Evolutionary conservation across 2,329 filamentous ascomycete species (phyloP).

Genomic region (Nemania abortiva): DNA sequence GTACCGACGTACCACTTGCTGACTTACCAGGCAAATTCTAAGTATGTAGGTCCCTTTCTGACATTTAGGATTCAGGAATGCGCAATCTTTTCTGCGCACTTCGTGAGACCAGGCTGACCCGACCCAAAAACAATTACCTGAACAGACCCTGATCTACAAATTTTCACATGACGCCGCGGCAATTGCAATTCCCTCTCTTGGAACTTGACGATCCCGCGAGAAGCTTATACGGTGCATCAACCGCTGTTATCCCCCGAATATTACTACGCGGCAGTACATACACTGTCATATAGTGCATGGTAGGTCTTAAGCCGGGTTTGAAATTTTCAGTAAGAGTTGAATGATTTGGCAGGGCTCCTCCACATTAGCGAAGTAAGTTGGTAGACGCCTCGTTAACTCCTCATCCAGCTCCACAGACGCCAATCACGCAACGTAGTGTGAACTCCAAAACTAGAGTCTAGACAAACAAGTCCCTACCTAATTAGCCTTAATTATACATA

Average conservation of each 20-base stretch:
- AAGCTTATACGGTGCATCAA: constrained; percentile 18
- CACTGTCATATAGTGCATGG: not conserved
- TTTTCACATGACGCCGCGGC: constrained; percentile 30
- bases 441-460: constrained; percentile 5
- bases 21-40: constrained; percentile 3
- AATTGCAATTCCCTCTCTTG: constrained; percentile 20
- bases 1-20: not conserved
- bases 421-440: not conserved
- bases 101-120: constrained; percentile 15
- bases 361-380: not conserved
- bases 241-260: constrained; percentile 6
- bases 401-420: not conserved
- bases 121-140: constrained; percentile 4
- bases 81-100: constrained; percentile 15
- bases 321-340: not conserved
- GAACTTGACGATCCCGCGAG: not conserved
- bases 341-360: constrained; percentile 6
- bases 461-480: not conserved
- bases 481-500: not conserved
- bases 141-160: constrained; percentile 25
- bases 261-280: constrained; percentile 24
- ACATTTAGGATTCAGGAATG: constrained; percentile 34
- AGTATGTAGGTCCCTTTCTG: not conserved
- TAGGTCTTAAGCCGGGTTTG: not conserved
- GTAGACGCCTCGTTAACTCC: not conserved